A percentile compares a stretch with the other conserved stretches of the same genome.
phyloP scores from a whole-genome alignment of 2,329 filamentous ascomycete species.

The Diaporthe humulicola region DNA sequence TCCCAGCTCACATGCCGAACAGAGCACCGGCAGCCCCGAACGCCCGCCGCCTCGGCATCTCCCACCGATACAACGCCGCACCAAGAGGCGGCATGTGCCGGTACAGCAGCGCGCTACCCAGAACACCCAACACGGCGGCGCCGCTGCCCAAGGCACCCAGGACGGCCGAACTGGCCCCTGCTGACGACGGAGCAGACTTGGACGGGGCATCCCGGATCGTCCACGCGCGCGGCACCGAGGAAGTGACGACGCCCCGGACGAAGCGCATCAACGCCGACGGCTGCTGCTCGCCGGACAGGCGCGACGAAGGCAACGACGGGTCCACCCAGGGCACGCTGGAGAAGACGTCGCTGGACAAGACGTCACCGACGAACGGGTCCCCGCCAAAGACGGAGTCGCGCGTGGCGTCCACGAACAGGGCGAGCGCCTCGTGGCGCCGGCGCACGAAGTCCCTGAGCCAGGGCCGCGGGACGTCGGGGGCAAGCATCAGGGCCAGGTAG shows the following conservation, averaged over 20 bases:
- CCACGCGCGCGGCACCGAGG: constrained; percentile 34
- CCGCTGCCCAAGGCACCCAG: constrained; percentile 28
- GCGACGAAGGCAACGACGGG: neutral
- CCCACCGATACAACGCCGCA: constrained; percentile 34
- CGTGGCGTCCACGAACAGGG: constrained; percentile 43
- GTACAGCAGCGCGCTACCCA: constrained; percentile 38
- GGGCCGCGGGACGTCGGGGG: constrained; percentile 51
- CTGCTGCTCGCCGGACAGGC: neutral
- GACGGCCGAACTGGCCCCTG: neutral
- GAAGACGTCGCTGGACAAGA: constrained; percentile 34
- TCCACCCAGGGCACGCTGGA: constrained; percentile 35
- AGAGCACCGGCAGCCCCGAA: constrained; percentile 36
- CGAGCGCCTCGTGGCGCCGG: constrained; percentile 42
- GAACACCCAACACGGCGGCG: constrained; percentile 25
- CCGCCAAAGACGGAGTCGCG: constrained; percentile 39
- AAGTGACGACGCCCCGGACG: constrained; percentile 32
- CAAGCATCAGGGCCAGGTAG: constrained; percentile 81
- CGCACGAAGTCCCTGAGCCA: constrained; percentile 49
- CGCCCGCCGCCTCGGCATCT: constrained; percentile 33
- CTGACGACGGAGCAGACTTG: too few relatives aligned
- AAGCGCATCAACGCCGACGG: constrained; percentile 33
- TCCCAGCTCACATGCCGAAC: constrained; percentile 24
- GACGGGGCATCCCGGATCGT: constrained; percentile 3
- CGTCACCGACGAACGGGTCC: constrained; percentile 25
- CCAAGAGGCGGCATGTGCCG: constrained; percentile 39